Conservation (phyloP, 345 rosid genomes). For the Citropsis articulata region DNA sequence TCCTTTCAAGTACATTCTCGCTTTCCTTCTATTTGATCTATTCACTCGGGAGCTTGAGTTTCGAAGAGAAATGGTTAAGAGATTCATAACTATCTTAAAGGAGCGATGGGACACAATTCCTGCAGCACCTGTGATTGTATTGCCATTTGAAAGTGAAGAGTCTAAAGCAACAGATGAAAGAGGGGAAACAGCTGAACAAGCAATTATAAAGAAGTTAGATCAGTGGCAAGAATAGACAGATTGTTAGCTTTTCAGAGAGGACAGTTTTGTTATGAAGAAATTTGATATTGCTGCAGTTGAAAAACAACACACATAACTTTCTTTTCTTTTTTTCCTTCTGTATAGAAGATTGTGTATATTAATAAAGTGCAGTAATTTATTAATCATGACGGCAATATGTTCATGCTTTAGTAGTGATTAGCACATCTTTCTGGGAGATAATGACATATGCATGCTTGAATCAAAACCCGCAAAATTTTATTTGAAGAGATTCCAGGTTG, state of each 20-base stretch:
- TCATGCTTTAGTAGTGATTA: not conserved
- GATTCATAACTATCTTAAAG: slow-evolving; percentile 49
- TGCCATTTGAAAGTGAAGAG: slow-evolving; percentile 57
- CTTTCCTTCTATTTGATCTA: slow-evolving; percentile 63
- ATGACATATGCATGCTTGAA: not conserved
- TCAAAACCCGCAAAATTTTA: not conserved
- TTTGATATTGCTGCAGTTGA: not conserved
- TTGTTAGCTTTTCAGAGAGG: slow-evolving; percentile 13
- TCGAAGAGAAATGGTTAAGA: slow-evolving; percentile 73
- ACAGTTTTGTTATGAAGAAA: not conserved
- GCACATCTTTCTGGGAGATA: not conserved
- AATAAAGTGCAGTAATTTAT: not conserved
- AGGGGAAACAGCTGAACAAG: slow-evolving; percentile 31
- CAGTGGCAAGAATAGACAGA: slow-evolving; percentile 21
- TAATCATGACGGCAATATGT: not conserved
- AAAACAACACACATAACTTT: not conserved
- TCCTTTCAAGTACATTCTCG: slow-evolving; percentile 79
- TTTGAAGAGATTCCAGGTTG: not conserved
- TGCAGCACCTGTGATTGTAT: slow-evolving; percentile 75
- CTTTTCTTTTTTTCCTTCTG: not conserved
- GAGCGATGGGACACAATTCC: slow-evolving; percentile 92
- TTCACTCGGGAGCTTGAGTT: slow-evolving; percentile 88
- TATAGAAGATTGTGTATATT: not conserved
- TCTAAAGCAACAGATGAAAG: slow-evolving; percentile 36
- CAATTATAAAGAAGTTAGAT: slow-evolving; percentile 29